phyloP scores from a whole-genome alignment of 208 protist genomes.

The Leishmania tarentolae region DNA sequence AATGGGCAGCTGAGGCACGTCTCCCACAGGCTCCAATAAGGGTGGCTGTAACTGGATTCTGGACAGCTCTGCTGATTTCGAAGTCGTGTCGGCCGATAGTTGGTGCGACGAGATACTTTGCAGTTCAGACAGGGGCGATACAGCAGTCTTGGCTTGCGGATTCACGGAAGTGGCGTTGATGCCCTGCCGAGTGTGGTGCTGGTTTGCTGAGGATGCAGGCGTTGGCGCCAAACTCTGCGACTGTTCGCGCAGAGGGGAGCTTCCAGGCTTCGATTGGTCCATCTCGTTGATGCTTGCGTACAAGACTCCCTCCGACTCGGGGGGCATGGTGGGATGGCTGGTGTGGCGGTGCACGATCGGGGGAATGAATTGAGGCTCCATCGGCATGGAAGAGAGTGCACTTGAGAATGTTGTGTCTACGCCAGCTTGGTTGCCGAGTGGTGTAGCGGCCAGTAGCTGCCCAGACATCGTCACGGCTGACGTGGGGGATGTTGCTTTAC shows the following conservation, averaged over 20 bases:
- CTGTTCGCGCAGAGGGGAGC: neutral
- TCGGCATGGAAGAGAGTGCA: conserved; percentile 19
- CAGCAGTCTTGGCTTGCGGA: conserved; percentile 2
- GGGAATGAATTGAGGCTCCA: conserved; percentile 32
- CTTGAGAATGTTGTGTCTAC: conserved; percentile 22
- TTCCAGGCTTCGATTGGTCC: neutral
- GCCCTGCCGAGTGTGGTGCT: neutral
- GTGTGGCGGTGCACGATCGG: conserved; percentile 18
- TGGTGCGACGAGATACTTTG: conserved; percentile 4
- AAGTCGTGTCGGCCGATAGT: neutral
- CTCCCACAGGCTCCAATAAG: neutral
- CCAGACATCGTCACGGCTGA: neutral
- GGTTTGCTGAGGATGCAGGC: neutral
- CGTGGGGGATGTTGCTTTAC: neutral
- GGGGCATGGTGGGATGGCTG: conserved; percentile 3
- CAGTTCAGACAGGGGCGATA: neutral
- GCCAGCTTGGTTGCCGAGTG: neutral
- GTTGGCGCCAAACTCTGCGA: neutral
- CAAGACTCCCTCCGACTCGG: conserved; percentile 11
- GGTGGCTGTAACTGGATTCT: neutral
- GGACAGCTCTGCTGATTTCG: conserved; percentile 7
- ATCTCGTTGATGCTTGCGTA: neutral
- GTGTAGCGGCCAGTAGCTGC: neutral
- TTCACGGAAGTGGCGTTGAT: neutral
- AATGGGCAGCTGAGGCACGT: neutral